phyloP scores from a whole-genome alignment of 352 stramenopile species.

The Saprolegnia parasitica region DNA sequence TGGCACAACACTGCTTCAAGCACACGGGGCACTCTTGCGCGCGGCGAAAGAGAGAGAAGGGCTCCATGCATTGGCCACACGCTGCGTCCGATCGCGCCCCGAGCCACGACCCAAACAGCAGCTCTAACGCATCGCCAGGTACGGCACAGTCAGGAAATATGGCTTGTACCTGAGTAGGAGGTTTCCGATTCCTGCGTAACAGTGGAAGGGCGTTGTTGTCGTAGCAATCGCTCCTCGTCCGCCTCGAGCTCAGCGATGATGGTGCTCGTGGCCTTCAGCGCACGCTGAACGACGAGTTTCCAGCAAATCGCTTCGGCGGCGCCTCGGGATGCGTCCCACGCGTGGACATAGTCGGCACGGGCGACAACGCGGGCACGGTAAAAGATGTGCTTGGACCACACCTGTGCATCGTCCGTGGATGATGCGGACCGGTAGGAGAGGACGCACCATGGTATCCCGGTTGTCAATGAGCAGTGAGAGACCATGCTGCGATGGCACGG shows the following conservation, averaged over 20 bases:
- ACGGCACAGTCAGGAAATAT: not conserved
- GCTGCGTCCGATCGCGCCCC: not conserved
- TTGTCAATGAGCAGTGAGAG: slow-evolving; percentile 57
- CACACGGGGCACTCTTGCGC: slow-evolving; percentile 51
- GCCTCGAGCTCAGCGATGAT: slow-evolving; percentile 44
- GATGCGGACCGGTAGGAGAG: not conserved
- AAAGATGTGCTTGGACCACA: slow-evolving; percentile 49
- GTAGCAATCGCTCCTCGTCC: slow-evolving; percentile 36
- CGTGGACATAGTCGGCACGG: slow-evolving; percentile 34
- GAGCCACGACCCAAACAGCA: not conserved
- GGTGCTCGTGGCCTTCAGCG: slow-evolving; percentile 37
- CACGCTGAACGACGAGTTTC: slow-evolving; percentile 47
- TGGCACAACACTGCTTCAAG: slow-evolving; percentile 47
- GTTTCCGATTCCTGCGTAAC: not conserved
- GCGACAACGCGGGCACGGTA: slow-evolving; percentile 37
- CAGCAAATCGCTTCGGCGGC: slow-evolving; percentile 72
- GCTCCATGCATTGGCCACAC: slow-evolving; percentile 48
- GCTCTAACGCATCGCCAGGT: not conserved
- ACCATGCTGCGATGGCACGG: slow-evolving; percentile 6
- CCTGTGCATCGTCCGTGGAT: not conserved
- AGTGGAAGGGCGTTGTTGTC: not conserved
- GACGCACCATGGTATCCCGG: slow-evolving; percentile 50
- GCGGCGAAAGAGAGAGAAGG: slow-evolving; percentile 72
- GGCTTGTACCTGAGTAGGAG: not conserved
- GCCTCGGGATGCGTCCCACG: slow-evolving; percentile 56